Evolutionary conservation across 495 filamentous ascomycete genomes (phyloP).

Genomic region (Melanomma pulvis-pyrius): DNA sequence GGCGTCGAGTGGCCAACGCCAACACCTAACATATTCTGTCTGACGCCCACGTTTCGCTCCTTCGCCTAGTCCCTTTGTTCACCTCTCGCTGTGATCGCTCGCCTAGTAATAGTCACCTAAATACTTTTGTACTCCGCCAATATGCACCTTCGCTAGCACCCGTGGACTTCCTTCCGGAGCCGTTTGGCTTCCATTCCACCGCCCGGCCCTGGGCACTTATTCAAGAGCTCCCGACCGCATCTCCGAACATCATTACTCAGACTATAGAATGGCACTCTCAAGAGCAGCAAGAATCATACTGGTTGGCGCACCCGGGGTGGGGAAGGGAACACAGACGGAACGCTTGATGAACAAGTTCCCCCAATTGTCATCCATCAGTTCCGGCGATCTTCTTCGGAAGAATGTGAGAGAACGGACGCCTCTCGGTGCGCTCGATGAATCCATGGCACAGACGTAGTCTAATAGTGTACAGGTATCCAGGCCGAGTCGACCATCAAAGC

Average conservation of each 20-base stretch:
- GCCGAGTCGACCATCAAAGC: slow-evolving; percentile 84
- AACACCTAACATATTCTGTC: not conserved
- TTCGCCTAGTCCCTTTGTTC: not conserved
- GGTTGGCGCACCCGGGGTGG: slow-evolving; percentile 89
- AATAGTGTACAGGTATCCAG: slow-evolving; percentile 66
- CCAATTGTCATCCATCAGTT: slow-evolving; percentile 87
- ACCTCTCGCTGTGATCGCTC: not conserved
- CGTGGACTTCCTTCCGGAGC: slow-evolving; percentile 21
- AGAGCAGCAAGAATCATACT: slow-evolving; percentile 88
- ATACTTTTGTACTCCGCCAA: not conserved
- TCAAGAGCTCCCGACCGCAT: not conserved
- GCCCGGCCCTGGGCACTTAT: slow-evolving; percentile 7
- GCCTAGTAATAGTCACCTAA: not conserved
- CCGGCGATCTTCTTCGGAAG: slow-evolving; percentile 85
- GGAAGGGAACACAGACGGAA: slow-evolving; percentile 95
- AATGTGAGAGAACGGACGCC: slow-evolving; percentile 83
- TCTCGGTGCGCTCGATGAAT: slow-evolving; percentile 62
- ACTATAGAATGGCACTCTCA: slow-evolving; percentile 35
- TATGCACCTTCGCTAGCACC: slow-evolving; percentile 27
- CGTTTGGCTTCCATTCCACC: slow-evolving; percentile 29
- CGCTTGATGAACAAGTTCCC: slow-evolving; percentile 83
- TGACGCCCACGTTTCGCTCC: not conserved
- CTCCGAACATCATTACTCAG: not conserved
- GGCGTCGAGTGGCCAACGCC: not conserved
- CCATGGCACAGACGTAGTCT: slow-evolving; percentile 4